Evolutionary conservation across 1,284 basidiomycete species (phyloP), one percentile per base, ranked within the genome.

Genomic region (Schizophyllum amplum): DNA sequence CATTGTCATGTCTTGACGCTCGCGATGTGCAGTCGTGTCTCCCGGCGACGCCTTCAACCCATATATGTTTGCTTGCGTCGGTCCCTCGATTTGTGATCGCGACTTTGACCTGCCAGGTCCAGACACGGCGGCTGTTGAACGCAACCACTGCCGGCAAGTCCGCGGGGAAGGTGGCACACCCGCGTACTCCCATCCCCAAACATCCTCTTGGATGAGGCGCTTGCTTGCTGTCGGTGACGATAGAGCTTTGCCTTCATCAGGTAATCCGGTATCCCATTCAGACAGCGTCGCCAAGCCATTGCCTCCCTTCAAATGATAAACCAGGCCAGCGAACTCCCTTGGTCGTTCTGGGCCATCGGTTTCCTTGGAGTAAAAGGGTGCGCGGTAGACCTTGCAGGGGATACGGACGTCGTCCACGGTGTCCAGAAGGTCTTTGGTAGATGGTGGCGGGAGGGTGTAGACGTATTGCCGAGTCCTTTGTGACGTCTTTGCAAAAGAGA

Each of bases 151-250:
- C 33, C 75, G 75, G 9, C 78, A 72, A 64, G 82, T 72, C 54
- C 69, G 74, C 15, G 70, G 63, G 50, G 76, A 81, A 0, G 92
- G 92, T 0, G 92, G 88, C 49, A 67, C 65, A 47, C 76, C 72
- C 0, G 83, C 84, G 69, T 84, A 93, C 65, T 94, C 92, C 92
- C 92, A 95, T 1, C 88, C 90, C 27, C 71, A 68, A 4, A 80
- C 67, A 51, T 72, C 71, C 20, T 57, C 55, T 11, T 66, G 25
- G 57, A 67, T 55, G 5, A 62, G 50, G 20, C 49, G 51, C n/a
- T n/a, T n/a, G 54, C 54, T 48, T 4, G 27, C 50, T 13, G 51
- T 49, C n/a, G 59, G 23, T 27, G 52, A 46, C 9, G 55, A 56
- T 53, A 4, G 55, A 51, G 46, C 54, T 52, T 4, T 51, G 49